Base-by-base conservation (phyloP, 192 early-diverging fungal species). In the Tieghemiomyces parasiticus region DNA sequence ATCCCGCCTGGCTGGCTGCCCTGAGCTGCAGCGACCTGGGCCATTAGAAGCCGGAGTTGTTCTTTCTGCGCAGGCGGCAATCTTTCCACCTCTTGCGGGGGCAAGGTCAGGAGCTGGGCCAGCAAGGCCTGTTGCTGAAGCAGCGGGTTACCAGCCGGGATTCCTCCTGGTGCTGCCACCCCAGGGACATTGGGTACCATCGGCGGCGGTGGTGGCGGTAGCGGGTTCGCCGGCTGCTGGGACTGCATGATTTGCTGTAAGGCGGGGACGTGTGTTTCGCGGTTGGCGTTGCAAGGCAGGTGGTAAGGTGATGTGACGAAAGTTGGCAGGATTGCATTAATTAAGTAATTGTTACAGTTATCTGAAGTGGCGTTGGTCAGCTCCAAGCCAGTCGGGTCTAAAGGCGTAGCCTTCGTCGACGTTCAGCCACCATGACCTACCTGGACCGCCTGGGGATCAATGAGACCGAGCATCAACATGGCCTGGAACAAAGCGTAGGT, bases 401-500 rank as follows among this genome's bases (percentile, higher is more conserved):
- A n/a, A n/a, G n/a, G n/a, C n/a, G n/a, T n/a, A n/a, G n/a, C n/a
- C n/a, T n/a, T n/a, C n/a, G n/a, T n/a, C n/a, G n/a, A n/a, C n/a
- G n/a, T n/a, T n/a, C n/a, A n/a, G 50, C 28, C 34, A 32, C 46
- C 19, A 3, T 35, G 10, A 54, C 47, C 63, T 69, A 78, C 81
- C 62, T 81, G 69, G 55, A 85, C 65, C 29, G 77, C 71, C 14
- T 68, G 71, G 3, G 74, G 74, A 65, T 92, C 89, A 22, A 91
- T 83, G 22, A 90, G 66, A 60, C 86, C 86, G 78, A 87, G 84
- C 60, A 82, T 75, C 10, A 89, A 51, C 63, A 93, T 76, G 19
- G 82, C 79, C 66, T 92, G 89, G 63, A 93, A 90, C 29, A 92
- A 65, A 2, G 87, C 87, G 71, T 90, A 93, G 6, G 87, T 71